A percentile compares a stretch with the other conserved stretches of the same genome.
phyloP scores from a whole-genome alignment of 1,139 yeast genomes.

The Eremothecium coryli region DNA sequence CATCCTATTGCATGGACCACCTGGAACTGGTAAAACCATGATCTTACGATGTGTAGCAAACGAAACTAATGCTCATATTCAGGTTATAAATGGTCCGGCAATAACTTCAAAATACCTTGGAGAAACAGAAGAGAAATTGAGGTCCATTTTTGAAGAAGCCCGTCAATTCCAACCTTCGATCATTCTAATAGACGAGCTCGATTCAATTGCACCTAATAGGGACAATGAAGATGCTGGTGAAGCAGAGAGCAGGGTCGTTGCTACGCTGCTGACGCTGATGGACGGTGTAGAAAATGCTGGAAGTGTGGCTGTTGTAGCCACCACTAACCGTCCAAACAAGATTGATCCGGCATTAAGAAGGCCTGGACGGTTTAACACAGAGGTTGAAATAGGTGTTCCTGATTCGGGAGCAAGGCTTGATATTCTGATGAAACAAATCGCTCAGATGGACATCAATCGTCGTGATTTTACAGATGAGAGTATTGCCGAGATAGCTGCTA shows the following conservation, averaged over 20 bases:
- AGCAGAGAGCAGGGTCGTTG: constrained; percentile 81
- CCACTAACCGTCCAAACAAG: constrained; percentile 71
- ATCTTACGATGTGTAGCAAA: constrained; percentile 71
- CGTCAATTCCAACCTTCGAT: constrained; percentile 75
- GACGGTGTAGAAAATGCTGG: constrained; percentile 75
- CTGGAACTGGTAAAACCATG: constrained; percentile 97
- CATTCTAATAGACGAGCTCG: constrained; percentile 84
- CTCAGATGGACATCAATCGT: constrained; percentile 47
- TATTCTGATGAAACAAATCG: constrained; percentile 53
- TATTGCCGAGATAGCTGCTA: constrained; percentile 50
- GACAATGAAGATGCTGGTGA: constrained; percentile 81
- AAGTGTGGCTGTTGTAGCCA: constrained; percentile 68
- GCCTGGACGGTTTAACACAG: constrained; percentile 90
- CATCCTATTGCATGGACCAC: constrained; percentile 83
- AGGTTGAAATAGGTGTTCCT: constrained; percentile 71
- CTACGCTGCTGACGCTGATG: constrained; percentile 79
- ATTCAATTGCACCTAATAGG: constrained; percentile 77
- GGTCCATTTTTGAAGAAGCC: constrained; percentile 82
- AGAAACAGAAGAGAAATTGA: constrained; percentile 76
- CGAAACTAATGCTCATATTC: constrained; percentile 64
- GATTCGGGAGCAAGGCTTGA: constrained; percentile 59
- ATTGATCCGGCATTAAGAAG: constrained; percentile 83
- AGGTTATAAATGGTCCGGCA: constrained; percentile 83
- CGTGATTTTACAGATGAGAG: constrained; percentile 46
- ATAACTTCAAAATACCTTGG: constrained; percentile 89